Base-by-base conservation (phyloP, 805 yeast genomes). In the Maudiozyma barnettii region DNA sequence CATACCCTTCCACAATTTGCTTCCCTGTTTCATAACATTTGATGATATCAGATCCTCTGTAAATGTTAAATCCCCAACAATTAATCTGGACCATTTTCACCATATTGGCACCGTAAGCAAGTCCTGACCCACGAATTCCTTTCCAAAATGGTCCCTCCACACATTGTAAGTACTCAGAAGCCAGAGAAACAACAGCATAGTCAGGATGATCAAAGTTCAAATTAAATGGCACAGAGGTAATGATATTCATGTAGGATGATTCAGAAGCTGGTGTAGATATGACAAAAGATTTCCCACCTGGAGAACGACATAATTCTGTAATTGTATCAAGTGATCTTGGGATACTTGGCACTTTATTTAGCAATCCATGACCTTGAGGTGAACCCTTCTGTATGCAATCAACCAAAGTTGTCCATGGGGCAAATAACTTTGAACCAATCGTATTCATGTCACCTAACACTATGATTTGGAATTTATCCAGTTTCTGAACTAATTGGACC, bases 61-160 rank as follows among this genome's bases (percentile, higher is more conserved):
- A 85, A 18, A 91, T 74, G 41, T 72, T 74, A 57, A 82, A 86
- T 4, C 73, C 71, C 51, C 91, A 64, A 45, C 74, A 77, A 3
- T 95, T 91, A 38, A 77, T 67, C 54, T 88, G 96, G 12, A 77
- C 59, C 51, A 75, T 74, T 43, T 78, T 72, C 40, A 72, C 60
- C 54, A 87, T 71, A 46, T 70, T 72, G 1, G 91, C 93, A 36
- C 96, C 97, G 63, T 93, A 93, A 0, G 97, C 97, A 39, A 86
- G 70, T 2, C 99, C 99, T 1, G 89, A 76, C 38, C 99, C 99
- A 66, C 99, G 78, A 31, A 93, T 85, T 47, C 95, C 96, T 57
- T 87, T 77, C 97, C 98, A 91, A 52, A 91, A 82, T 33, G 98
- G 99, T 2, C 99, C 99, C 64, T 93, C 99, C 18, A 87, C 88